Evolutionary conservation across 129 eudicot genomes (phyloP), one percentile per base, ranked within the genome.

Genomic region (Arctium lappa): DNA sequence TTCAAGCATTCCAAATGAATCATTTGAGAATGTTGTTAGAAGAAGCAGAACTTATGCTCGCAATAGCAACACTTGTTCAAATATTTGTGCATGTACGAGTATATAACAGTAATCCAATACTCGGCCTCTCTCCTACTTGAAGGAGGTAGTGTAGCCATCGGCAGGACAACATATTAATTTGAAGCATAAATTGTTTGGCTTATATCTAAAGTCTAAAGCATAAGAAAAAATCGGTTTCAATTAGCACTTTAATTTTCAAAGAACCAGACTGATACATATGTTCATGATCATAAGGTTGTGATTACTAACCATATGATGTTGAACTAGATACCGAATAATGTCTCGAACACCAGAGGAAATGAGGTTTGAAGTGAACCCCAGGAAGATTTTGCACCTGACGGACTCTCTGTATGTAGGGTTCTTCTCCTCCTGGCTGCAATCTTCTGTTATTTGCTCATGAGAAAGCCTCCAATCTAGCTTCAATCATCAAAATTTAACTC

Each of bases 391-490:
- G 88, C 98, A 93, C 89, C 81, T 93, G 72, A 90, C 94, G 1
- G 98, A 91, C 74, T 96, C 93, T 80, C 99, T 86, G 65, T 63
- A 93, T 36, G 86, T 71, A 5, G 79, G 80, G 30, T 89, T 90
- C 37, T 75, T 86, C 88, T 93, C 98, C 83, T 88, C 94, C 73
- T 90, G 95, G 37, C 91, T 86, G 88, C 97, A 88, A 86, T 93
- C 99, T 33, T 90, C 98, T 3, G 89, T 76, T 42, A 85, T 73
- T 75, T 74, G 63, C 80, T 93, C 99, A 68, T 93, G 82, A 37
- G 97, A 86, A 76, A 95, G 99, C 94, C 95, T 88, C 99, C 99
- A 93, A 70, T 95, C 91, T 85, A 93, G 89, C 99, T 95, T 62
- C 86, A 92, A 66, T 31, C 38, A 72, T 79, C 72, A 78, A 78